A percentile compares a stretch with the other conserved stretches of the same genome.
phyloP scores from a whole-genome alignment of 306 rosid species.

The Spatholobus suberectus region DNA sequence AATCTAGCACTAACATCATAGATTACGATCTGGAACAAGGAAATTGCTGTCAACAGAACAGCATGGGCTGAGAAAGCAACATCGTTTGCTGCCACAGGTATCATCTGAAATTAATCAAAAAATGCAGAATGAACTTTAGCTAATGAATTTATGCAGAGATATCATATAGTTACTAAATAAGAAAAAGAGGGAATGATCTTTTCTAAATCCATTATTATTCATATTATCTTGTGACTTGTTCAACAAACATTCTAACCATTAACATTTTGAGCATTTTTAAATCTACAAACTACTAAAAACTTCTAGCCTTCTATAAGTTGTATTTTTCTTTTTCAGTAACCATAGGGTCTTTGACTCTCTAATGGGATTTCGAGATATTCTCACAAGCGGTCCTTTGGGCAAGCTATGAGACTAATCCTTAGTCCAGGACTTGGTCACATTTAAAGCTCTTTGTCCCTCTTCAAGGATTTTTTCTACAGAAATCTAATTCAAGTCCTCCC shows the following conservation, averaged over 20 bases:
- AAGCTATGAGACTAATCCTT: no score
- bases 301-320: neutral
- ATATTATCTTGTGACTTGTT: neutral
- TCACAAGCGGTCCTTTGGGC: no score
- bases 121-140: neutral
- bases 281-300: neutral
- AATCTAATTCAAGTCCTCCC: no score
- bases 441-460: no score
- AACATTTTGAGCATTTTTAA: neutral
- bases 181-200: neutral
- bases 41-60: slow-evolving; percentile 73
- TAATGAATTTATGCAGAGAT: neutral
- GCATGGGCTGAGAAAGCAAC: slow-evolving; percentile 93
- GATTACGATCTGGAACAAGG: slow-evolving; percentile 73
- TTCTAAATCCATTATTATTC: neutral
- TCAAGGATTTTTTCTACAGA: no score
- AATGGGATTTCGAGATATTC: no score
- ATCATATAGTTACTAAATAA: neutral
- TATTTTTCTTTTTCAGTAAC: no score
- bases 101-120: slow-evolving; percentile 75
- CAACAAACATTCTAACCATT: neutral
- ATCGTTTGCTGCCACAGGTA: slow-evolving; percentile 95
- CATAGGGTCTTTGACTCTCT: no score
- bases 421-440: no score
- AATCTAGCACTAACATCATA: slow-evolving; percentile 65